phyloP scores from a whole-genome alignment of 75 land plant genomes.

The Cupressus sempervirens region DNA sequence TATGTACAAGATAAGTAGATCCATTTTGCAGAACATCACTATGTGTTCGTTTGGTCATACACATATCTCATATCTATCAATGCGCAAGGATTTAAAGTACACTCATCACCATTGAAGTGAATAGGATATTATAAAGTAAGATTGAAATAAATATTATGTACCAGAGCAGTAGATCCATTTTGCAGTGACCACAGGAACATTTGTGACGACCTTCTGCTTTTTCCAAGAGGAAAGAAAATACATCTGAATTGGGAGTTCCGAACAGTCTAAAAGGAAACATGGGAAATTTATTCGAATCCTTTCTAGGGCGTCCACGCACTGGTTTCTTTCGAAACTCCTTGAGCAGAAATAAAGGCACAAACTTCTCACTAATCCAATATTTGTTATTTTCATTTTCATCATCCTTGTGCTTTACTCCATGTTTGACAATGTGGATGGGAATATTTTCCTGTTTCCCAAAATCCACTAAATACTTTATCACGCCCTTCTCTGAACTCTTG shows the following conservation, averaged over 20 bases:
- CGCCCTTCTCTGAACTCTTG: slow-evolving; percentile 42
- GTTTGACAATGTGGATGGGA: slow-evolving; percentile 43
- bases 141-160: slow-evolving; percentile 3
- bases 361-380: slow-evolving; percentile 65
- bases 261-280: slow-evolving; percentile 23
- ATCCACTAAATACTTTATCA: slow-evolving; percentile 52
- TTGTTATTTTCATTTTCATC: slow-evolving; percentile 35
- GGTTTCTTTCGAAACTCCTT: slow-evolving; percentile 61
- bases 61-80: too few species aligned
- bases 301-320: neutral
- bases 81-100: neutral
- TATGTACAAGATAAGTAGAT: slow-evolving; percentile 30
- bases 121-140: neutral
- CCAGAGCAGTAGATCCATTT: slow-evolving; percentile 34
- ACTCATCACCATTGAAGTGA: neutral
- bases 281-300: slow-evolving; percentile 6
- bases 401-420: slow-evolving; percentile 34
- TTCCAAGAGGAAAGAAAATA: slow-evolving; percentile 39
- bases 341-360: slow-evolving; percentile 69
- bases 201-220: slow-evolving; percentile 36
- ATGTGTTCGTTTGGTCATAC: too few species aligned
- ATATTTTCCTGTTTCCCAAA: slow-evolving; percentile 53
- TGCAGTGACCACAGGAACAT: slow-evolving; percentile 41
- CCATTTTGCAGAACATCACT: slow-evolving; percentile 23
- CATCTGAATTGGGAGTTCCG: slow-evolving; percentile 33